These are phyloP conservation scores for Penicillium lagena DNA, from an alignment of 495 filamentous ascomycete genomes.

Conservation along the genomic window DNA sequence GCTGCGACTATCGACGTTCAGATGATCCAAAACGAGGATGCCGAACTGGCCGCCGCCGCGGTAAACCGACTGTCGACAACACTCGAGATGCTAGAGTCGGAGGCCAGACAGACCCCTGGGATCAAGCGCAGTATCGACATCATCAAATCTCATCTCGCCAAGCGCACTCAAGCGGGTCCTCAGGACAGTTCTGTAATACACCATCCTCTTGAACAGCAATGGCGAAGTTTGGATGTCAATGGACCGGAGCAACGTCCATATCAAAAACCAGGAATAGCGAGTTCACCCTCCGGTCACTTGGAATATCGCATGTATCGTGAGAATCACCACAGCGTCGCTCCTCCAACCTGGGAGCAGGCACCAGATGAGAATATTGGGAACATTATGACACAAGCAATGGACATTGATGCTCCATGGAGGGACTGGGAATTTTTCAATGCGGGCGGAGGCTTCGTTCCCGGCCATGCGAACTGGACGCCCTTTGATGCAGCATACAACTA, in stretches of 20 bases:
- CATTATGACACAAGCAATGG: constrained; percentile 1
- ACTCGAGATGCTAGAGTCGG: constrained; percentile 7
- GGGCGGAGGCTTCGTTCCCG: constrained; percentile 1
- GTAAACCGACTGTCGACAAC: constrained; percentile 3
- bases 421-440: constrained; percentile 1
- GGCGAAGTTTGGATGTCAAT: no score
- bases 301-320: no score
- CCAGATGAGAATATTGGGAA: constrained; percentile 12
- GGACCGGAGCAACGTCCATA: no score
- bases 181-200: no score
- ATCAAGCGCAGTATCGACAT: constrained; percentile 9
- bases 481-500: neutral
- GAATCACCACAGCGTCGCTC: no score
- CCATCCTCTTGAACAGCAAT: no score
- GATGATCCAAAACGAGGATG: constrained; percentile 4
- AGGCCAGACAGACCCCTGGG: constrained; percentile 5
- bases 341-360: no score
- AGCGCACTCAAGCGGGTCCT: no score
- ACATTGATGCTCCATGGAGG: neutral
- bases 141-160: constrained; percentile 3
- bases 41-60: neutral
- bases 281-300: no score
- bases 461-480: neutral
- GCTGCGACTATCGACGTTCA: constrained; percentile 8
- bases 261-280: no score